Evolutionary conservation across 2,329 filamentous ascomycete species (phyloP), one percentile per base, ranked within the genome.

Genomic region (Colletotrichum lentis): DNA sequence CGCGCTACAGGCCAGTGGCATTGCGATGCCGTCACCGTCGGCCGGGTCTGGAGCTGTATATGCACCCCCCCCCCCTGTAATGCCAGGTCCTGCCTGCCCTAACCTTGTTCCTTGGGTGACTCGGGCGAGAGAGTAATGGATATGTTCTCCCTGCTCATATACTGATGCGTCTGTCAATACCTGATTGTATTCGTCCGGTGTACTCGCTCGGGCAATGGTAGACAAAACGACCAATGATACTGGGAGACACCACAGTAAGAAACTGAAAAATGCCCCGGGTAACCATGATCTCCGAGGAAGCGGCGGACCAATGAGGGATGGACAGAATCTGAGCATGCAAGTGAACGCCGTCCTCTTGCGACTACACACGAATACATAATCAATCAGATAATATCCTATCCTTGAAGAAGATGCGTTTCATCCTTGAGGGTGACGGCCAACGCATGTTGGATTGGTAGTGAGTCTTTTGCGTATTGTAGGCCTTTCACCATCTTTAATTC

Each of bases 1-100:
- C 62, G 49, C 54, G 54, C 54, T 64, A 59, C 65, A 64, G 54
- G 54, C 52, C 43, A 24, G 61, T 37, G 24, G 54, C 39, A 65
- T 68, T 54, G 47, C 12, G 24, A 68, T 68, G 65, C 65, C 65
- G 65, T 68, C 65, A 68, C 65, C 54, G 54, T 60, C 35, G 47
- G 54, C 49, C 22, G 20, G 18, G 37, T 12, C 20, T 14, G 20
- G 54, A 41, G 43, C 47, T 57, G 35, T 47, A 55, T 54, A 31
- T 53, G 44, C 54, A 47, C 61, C 52, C 41, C 43, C 55, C 49
- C 18, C 18, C 20, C 46, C 57, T n/a, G 37, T 20, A 35, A 35
- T 35, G 31, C 7, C 35, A n/a, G 10, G 18, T 12, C 11, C 35
- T 39, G 35, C n/a, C 52, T 27, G 31, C 31, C 35, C 27, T 24